Base-by-base conservation (phyloP, 148 eudicot species). In the Chenopodium berlandieri region DNA sequence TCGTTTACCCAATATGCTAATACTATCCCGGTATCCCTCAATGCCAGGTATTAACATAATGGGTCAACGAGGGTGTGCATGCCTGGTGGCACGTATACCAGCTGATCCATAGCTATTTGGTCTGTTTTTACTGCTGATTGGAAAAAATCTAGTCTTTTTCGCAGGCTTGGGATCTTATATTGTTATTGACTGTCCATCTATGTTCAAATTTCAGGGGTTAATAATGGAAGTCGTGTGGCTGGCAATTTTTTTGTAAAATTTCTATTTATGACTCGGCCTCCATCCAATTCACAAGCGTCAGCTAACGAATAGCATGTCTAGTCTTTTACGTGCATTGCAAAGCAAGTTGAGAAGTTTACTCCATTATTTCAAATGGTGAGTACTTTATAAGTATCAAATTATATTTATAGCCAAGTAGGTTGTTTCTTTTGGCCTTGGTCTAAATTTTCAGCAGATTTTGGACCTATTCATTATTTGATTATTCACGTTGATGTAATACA, bases 361-460 rank as follows among this genome's bases (percentile, higher is more conserved):
- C 73, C 47, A 17, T 50, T 79, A 12, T 46, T 71, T 69, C 40
- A n/a, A 0, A 9, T 50, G 65, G 67, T 54, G 44, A 79, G 68
- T 79, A 71, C 37, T 31, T 25, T 11, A 11, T 7, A 5, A 25
- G 25, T 20, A 60, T 46, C 52, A 10, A 10, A 23, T 30, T 27
- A 19, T 47, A 27, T 62, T 25, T 48, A 31, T 50, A 20, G 48
- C 72, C 71, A 27, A 73, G 56, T 81, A 23, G 71, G 50, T 23
- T 46, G 10, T 22, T 74, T 34, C 40, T 62, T 19, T 65, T 81
- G 65, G 74, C 73, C 20, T 73, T 13, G 20, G 17, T 23, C 65
- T 48, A 32, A 31, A 81, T 31, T 75, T 65, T 81, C 32, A 47
- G 79, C 83, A 47, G 25, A 48, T 34, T 81, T 79, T 34, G 67